Evolutionary conservation across 139 green algal species (phyloP), one percentile per base, ranked within the genome.

Genomic region (Chlamydomonas incerta): DNA sequence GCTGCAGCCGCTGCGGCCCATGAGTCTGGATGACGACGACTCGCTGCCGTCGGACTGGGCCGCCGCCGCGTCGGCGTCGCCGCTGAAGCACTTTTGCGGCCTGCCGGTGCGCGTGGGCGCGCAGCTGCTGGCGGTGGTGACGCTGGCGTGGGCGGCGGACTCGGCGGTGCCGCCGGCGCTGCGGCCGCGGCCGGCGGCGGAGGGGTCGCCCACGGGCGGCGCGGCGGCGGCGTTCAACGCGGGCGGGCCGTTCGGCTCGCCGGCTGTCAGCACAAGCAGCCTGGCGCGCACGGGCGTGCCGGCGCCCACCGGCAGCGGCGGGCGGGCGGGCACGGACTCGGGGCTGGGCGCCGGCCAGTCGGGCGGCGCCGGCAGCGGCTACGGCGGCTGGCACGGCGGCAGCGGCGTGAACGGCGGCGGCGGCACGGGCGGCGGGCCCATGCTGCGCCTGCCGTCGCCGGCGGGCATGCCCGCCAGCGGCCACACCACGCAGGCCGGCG

Each of bases 21-120:
- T 24, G 41, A 50, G 41, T 8, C 41, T 50, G 41, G 41, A 50
- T 8, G 41, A 50, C 41, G 41, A 50, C 41, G 41, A 50, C 6
- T 50, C 41, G 23, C 76, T 83, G 29, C 76, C 76, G 0, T 23
- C n/a, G 8, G 76, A 83, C 50, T 83, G 76, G 76, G 76, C 63
- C 8, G 3, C 33, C 46, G 17, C 2, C 46, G 76, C 63, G 29
- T 41, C 63, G 41, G 41, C 76, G 28, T 55, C 62, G 4, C 3
- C 31, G 35, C 62, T 83, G 63, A 41, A 46, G 17, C 60, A n/a
- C 63, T 74, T 83, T 28, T 74, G 63, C 37, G 76, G 41, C 18
- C 76, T 83, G 41, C 41, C 76, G 11, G 5, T 83, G 29, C 60
- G 60, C 60, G 37, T 83, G 28, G 76, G 76, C 4, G 15, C 15